Conservation (phyloP, 129 eudicot species). For the Oenanthe sinensis region DNA sequence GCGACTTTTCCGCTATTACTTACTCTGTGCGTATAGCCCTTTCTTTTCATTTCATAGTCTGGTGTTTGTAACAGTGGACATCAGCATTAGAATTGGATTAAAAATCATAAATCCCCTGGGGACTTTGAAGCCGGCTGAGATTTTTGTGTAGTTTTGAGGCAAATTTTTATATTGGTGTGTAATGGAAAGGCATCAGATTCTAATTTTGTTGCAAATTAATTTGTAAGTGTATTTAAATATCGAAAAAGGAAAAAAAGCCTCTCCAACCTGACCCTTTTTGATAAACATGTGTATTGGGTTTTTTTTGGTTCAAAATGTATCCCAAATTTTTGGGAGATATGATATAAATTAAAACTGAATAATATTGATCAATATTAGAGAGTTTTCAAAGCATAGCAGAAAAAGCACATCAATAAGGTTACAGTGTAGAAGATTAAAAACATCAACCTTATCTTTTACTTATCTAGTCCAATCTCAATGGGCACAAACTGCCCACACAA, state of each 20-base stretch:
- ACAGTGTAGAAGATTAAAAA: background rate
- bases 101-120: too few species aligned
- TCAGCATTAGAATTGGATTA: background rate
- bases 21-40: background rate
- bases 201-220: too few species aligned
- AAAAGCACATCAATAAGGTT: background rate
- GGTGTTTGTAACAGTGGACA: background rate
- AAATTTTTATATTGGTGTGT: background rate
- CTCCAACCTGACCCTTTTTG: too few species aligned
- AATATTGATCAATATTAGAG: background rate
- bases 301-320: too few species aligned
- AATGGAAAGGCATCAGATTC: background rate
- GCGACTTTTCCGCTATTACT: background rate
- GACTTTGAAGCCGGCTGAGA: background rate
- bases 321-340: background rate
- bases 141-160: background rate
- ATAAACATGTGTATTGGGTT: too few species aligned
- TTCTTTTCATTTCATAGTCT: background rate
- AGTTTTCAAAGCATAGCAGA: background rate
- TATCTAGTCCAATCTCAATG: conserved; percentile 25
- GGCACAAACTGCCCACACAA: conserved; percentile 23
- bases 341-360: too few species aligned
- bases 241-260: too few species aligned
- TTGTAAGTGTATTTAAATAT: too few species aligned
- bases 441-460: conserved; percentile 28